A percentile compares a stretch with the other conserved stretches of the same genome.
Evolutionary conservation across 2,329 filamentous ascomycete species (phyloP).

Genomic region (Mollisia scopiformis): DNA sequence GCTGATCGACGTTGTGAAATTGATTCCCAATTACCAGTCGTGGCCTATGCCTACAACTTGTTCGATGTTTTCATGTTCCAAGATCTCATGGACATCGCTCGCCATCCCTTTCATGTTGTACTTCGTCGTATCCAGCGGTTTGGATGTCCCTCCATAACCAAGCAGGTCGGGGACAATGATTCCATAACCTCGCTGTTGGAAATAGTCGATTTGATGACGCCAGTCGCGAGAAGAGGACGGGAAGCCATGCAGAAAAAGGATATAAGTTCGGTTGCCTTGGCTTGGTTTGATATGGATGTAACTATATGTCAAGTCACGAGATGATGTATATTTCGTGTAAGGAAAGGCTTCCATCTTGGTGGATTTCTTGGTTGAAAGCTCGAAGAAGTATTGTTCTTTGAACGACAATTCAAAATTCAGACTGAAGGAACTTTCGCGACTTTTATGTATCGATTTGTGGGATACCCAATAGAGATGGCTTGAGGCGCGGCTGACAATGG

Average conservation of each 20-base stretch:
- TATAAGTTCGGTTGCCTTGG: conserved; percentile 7
- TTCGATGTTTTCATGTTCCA: conserved; percentile 9
- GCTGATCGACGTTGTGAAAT: too few relatives aligned
- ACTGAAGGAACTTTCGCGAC: too few relatives aligned
- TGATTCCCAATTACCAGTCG: background rate
- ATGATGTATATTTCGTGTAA: background rate
- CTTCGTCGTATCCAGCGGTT: conserved; percentile 11
- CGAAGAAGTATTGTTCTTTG: too few relatives aligned
- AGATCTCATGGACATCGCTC: conserved; percentile 10
- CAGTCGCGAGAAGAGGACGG: conserved; percentile 19
- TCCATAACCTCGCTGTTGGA: conserved; percentile 17
- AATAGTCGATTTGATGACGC: conserved; percentile 16
- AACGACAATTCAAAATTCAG: too few relatives aligned
- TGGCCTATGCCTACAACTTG: conserved; percentile 19
- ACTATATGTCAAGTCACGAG: conserved; percentile 17
- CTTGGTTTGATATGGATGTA: conserved; percentile 17
- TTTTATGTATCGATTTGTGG: too few relatives aligned
- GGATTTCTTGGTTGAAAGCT: conserved; percentile 9
- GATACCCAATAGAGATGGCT: too few relatives aligned
- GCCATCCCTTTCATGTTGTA: conserved; percentile 15
- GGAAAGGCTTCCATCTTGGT: conserved; percentile 8
- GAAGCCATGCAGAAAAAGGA: conserved; percentile 22
- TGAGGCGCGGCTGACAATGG: too few relatives aligned
- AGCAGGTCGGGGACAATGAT: conserved; percentile 19
- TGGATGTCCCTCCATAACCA: conserved; percentile 17